phyloP scores from a whole-genome alignment of 2,329 filamentous ascomycete genomes.

The Penicillium frequentans region DNA sequence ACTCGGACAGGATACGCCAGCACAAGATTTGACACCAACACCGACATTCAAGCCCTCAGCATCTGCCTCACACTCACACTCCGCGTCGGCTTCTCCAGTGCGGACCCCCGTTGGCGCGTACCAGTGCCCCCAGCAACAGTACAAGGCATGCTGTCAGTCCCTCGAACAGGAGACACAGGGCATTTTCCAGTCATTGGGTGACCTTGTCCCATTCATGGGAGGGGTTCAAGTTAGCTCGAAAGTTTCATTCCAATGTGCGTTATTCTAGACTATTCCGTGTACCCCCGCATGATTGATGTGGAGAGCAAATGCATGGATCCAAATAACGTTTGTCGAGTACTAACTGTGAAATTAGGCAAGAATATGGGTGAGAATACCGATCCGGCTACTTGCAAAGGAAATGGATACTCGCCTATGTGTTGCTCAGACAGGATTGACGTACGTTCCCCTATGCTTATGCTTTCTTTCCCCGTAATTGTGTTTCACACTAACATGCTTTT shows the following conservation, averaged over 20 bases:
- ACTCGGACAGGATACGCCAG: slow-evolving; percentile 1
- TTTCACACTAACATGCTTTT: background rate
- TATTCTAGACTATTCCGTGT: background rate
- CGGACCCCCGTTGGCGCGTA: slow-evolving; percentile 14
- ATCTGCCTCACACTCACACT: background rate
- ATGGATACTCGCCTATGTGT: slow-evolving; percentile 27
- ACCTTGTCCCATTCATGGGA: slow-evolving; percentile 21
- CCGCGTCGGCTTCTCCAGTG: slow-evolving; percentile 6
- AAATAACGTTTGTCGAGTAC: background rate
- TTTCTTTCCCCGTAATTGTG: background rate
- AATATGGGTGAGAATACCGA: slow-evolving; percentile 15
- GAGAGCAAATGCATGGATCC: too few species aligned
- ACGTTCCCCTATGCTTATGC: background rate
- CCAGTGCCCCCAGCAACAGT: slow-evolving; percentile 23
- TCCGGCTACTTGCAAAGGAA: slow-evolving; percentile 16
- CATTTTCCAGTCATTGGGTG: slow-evolving; percentile 17
- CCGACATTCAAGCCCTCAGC: background rate
- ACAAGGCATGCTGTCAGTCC: slow-evolving; percentile 29
- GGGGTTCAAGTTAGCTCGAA: slow-evolving; percentile 23
- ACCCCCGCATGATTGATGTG: background rate
- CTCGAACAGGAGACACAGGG: slow-evolving; percentile 16
- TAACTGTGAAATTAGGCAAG: slow-evolving; percentile 16
- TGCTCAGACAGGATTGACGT: slow-evolving; percentile 16
- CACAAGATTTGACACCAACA: slow-evolving; percentile 1
- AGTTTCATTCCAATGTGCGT: slow-evolving; percentile 30